Conservation (phyloP, 2,329 filamentous ascomycete genomes). For the Aspergillus floridensis region DNA sequence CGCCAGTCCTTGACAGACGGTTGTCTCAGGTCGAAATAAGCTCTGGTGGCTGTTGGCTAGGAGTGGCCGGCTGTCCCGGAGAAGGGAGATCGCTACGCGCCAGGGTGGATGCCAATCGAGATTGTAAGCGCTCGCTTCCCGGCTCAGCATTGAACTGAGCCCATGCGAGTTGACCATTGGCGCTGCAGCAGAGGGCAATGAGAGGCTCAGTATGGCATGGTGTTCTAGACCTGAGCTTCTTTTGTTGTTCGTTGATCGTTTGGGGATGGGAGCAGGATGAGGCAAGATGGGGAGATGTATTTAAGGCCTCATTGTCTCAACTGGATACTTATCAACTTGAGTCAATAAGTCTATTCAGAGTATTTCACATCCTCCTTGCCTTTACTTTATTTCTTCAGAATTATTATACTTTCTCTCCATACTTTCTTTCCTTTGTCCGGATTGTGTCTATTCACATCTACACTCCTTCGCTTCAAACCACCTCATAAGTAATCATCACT, state of each 20-base stretch:
- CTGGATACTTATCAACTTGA: not conserved
- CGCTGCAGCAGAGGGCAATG: not conserved
- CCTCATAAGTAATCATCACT: not conserved
- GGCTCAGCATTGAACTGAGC: not conserved
- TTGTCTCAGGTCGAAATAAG: constrained; percentile 21
- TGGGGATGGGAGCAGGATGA: not conserved
- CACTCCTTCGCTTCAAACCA: not conserved
- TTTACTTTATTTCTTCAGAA: not conserved
- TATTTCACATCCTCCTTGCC: not conserved
- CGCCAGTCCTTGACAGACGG: not conserved
- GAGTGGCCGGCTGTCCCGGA: constrained; percentile 15
- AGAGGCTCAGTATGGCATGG: not conserved
- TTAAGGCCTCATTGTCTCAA: not conserved
- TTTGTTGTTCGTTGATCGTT: not conserved
- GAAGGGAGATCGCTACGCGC: constrained; percentile 25
- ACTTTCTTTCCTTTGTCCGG: not conserved
- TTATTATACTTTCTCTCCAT: too few relatives aligned
- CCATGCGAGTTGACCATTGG: not conserved
- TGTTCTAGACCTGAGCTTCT: not conserved
- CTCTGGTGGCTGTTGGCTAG: constrained; percentile 28
- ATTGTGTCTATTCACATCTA: not conserved
- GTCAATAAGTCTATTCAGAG: not conserved
- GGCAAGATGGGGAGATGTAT: not conserved
- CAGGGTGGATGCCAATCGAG: constrained; percentile 19
- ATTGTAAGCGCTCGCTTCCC: constrained; percentile 4